phyloP scores from a whole-genome alignment of 2,329 filamentous ascomycete species.

The Metarhizium rileyi region DNA sequence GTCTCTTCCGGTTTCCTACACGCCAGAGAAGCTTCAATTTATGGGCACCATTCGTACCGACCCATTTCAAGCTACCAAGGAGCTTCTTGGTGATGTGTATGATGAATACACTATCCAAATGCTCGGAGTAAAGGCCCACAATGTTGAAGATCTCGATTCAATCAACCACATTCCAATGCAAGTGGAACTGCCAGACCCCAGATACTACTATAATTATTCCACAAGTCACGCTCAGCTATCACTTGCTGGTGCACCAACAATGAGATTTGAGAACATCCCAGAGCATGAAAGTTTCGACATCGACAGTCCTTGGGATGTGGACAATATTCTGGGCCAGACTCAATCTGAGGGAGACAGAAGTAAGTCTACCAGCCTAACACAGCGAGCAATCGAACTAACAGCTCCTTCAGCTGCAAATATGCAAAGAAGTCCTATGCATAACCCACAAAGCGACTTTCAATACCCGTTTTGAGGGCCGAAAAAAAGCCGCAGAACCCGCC shows the following conservation, averaged over 20 bases:
- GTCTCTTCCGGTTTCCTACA: constrained; percentile 6
- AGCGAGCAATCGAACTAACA: not conserved
- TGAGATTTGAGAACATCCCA: constrained; percentile 10
- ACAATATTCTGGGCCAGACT: constrained; percentile 11
- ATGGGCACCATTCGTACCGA: constrained; percentile 11
- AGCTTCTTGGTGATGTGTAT: constrained; percentile 12
- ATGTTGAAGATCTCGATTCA: constrained; percentile 10
- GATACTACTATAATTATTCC: constrained; percentile 9
- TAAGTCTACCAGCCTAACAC: constrained; percentile 1
- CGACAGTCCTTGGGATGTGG: constrained; percentile 14
- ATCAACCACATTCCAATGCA: constrained; percentile 11
- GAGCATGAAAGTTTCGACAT: constrained; percentile 15
- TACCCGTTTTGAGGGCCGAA: not conserved
- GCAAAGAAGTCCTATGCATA: not conserved
- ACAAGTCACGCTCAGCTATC: constrained; percentile 4
- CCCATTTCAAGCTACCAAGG: constrained; percentile 12
- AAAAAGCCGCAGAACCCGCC: not conserved
- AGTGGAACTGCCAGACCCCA: constrained; percentile 8
- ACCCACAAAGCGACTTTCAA: constrained; percentile 1
- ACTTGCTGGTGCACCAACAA: constrained; percentile 1
- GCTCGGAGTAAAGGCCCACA: constrained; percentile 8
- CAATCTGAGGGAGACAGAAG: constrained; percentile 11
- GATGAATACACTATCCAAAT: constrained; percentile 5
- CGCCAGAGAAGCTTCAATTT: constrained; percentile 12
- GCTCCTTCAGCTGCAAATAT: not conserved